Evolutionary conservation across 176 grass and related monocot species (phyloP).

Genomic region (Saccharum spontaneum): DNA sequence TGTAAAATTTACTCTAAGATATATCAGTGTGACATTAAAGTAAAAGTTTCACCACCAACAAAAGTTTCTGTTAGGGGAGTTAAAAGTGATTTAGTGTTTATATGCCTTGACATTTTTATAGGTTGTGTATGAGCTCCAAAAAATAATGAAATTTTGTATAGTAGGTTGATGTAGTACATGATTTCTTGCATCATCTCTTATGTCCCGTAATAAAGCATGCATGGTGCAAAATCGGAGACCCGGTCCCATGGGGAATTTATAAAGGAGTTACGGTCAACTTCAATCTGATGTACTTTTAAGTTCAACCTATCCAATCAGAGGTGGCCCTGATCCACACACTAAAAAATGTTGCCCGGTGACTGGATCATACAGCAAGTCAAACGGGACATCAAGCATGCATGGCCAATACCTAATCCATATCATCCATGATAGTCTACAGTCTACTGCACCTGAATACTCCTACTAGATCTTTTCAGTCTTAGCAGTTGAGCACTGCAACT

Average conservation of each 20-base stretch:
- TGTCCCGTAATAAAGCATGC: not conserved
- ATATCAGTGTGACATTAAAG: too few species aligned
- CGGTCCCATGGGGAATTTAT: not conserved
- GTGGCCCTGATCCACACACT: not conserved
- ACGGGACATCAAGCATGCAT: not conserved
- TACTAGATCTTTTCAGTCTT: not conserved
- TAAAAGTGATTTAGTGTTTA: too few species aligned
- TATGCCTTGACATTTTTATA: too few species aligned
- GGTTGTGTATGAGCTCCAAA: too few species aligned
- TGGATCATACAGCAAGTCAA: constrained; percentile 13
- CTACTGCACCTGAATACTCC: not conserved
- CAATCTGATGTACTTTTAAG: not conserved
- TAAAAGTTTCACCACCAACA: too few species aligned
- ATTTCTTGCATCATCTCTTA: not conserved
- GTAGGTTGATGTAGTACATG: not conserved
- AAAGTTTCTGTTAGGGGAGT: too few species aligned
- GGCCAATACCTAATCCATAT: not conserved
- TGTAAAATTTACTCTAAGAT: too few species aligned
- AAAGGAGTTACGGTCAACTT: constrained; percentile 3
- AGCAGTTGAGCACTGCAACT: constrained; percentile 13
- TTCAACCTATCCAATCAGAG: not conserved
- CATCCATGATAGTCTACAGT: not conserved
- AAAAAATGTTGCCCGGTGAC: constrained; percentile 11
- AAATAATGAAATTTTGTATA: too few species aligned
- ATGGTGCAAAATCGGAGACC: too few species aligned